Evolutionary conservation across 2,329 filamentous ascomycete species (phyloP), one percentile per base, ranked within the genome.

Genomic region (Colletotrichum sp.): DNA sequence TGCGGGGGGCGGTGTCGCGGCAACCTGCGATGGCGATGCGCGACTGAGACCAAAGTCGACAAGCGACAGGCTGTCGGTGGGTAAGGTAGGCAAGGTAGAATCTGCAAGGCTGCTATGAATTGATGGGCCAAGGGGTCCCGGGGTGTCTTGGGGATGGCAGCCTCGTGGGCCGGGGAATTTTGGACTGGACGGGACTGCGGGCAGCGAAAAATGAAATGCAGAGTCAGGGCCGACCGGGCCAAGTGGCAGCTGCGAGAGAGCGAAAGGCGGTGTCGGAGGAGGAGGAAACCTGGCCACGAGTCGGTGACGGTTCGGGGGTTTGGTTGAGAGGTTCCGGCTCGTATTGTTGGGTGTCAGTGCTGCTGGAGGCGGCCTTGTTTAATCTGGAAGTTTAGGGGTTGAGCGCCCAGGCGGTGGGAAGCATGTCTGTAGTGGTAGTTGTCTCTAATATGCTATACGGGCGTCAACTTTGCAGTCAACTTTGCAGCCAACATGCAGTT

Each of bases 261-360:
- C 43, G 32, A 73, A 73, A 73, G 48, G 74, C 74, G 74, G 70
- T 75, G 74, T 73, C 73, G 73, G 68, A 32, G 28, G 59, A 34
- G 30, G 59, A 32, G 30, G 32, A n/a, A 7, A 34, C 55, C 55
- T 10, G 57, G 14, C 43, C 43, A 52, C 28, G 36, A 61, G 68
- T 71, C 21, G 68, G 39, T 71, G 68, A 36, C 52, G 66, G 55
- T 68, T 16, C n/a, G 32, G 61, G 65, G 28, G 28, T 68, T 52
- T 48, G 26, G 59, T 61, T 61, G 59, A 61, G 43, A 52, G 43
- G 43, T 52, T 52, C 43, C 43, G n/a, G 59, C 59, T 24, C 26
- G 65, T 36, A 24, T 64, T 64, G 59, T 64, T 34, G 68, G 67
- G n/a, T 59, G 66, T 43, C 43, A 61, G 30, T 63, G 39, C 59